Evolutionary conservation across 1,284 basidiomycete genomes (phyloP), one percentile per base, ranked within the genome.

Genomic region (Trametes versicolor): DNA sequence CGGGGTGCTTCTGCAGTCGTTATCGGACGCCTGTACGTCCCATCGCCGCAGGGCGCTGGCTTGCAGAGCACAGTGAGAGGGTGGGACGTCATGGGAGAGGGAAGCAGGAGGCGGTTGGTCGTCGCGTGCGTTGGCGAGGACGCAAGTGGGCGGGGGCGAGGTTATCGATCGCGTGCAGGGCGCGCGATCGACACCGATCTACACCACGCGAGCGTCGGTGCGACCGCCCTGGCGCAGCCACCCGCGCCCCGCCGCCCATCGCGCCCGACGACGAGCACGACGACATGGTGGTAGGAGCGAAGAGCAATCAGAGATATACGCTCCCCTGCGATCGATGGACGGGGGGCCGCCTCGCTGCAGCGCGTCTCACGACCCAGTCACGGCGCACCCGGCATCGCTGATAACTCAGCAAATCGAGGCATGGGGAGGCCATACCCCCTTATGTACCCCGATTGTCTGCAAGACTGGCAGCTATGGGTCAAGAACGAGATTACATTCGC

Each of bases 401-500:
- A 56, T 48, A 56, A 49, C 43, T 60, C 59, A 48, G 39, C 45
- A n/a, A 19, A 2, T 17, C 37, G 10, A 21, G 5, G 34, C 57
- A 49, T 50, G 48, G 47, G 41, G 29, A 27, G 34, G 37, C 47
- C 21, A 41, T 58, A 19, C 25, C 57, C 36, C n/a, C 32, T 50
- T 49, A n/a, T 29, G 48, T 49, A 29, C 12, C 19, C 19, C 29
- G 29, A 36, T 25, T 21, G 27, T 21, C 29, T 36, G 32, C 23
- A 41, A 39, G 19, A 39, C 23, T 7, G 36, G 23, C 25, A 19
- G 53, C 29, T 8, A 32, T 19, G 23, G 23, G 34, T 41, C 54
- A 60, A 60, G 51, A 58, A 51, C 21, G 60, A 60, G 49, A 67
- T 65, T 65, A 69, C 68, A 69, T 65, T 63, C 51, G 54, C 61